A percentile compares a stretch with the other conserved stretches of the same genome.
phyloP scores from a whole-genome alignment of 2,329 filamentous ascomycete genomes.

The Ophiocordyceps robertsii region DNA sequence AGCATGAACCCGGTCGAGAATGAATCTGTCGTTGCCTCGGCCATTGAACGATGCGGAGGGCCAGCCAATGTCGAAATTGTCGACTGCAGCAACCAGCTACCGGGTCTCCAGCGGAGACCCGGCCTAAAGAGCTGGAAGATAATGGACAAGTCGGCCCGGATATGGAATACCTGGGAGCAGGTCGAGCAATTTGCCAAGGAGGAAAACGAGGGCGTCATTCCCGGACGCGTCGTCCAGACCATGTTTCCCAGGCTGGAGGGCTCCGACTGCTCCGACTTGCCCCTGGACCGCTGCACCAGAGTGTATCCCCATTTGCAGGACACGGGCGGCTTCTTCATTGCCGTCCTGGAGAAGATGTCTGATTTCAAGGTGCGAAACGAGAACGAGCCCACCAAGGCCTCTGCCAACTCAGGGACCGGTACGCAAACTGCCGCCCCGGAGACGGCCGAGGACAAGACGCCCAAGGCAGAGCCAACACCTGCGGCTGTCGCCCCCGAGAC shows the following conservation, averaged over 20 bases:
- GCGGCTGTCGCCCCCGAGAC: conserved; percentile 2
- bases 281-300: conserved; percentile 80
- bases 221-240: conserved; percentile 58
- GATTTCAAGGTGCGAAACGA: conserved; percentile 73
- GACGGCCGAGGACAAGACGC: conserved; percentile 3
- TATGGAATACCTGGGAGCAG: conserved; percentile 73
- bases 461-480: not conserved
- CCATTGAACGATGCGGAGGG: conserved; percentile 83
- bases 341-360: conserved; percentile 79
- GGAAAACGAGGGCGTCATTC: conserved; percentile 35
- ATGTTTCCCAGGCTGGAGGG: conserved; percentile 64
- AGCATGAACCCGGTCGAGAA: conserved; percentile 99
- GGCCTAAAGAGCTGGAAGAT: conserved; percentile 79
- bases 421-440: conserved; percentile 2
- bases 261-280: conserved; percentile 47
- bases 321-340: conserved; percentile 95
- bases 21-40: conserved; percentile 78
- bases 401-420: not conserved
- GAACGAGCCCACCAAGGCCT: conserved; percentile 30
- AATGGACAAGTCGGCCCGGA: conserved; percentile 70
- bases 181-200: conserved; percentile 57
- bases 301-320: conserved; percentile 94
- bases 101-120: conserved; percentile 59
- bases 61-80: conserved; percentile 67
- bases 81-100: conserved; percentile 68